These are phyloP conservation scores for Piper betle DNA, from an alignment of 164 flowering plant species.

Conservation along the genomic window DNA sequence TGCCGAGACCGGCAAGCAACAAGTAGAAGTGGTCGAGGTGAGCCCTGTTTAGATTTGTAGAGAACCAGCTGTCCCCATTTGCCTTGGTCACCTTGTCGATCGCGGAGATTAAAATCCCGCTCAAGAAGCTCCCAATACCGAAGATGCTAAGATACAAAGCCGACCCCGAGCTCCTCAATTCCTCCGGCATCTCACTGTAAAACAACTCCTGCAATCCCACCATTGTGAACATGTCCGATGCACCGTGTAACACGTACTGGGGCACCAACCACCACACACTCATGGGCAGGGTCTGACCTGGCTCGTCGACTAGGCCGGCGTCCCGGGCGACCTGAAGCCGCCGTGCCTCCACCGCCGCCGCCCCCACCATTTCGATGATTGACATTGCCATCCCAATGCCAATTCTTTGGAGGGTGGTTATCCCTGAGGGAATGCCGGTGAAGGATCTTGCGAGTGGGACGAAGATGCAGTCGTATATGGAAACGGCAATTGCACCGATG, in stretches of 20 bases:
- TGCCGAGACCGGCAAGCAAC: too few species aligned
- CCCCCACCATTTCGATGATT: slow-evolving; percentile 6
- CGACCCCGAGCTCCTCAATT: not conserved
- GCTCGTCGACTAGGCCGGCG: not conserved
- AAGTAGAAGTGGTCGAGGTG: too few species aligned
- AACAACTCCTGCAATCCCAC: not conserved
- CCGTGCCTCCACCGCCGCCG: slow-evolving; percentile 4
- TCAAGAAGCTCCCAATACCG: not conserved
- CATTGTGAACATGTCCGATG: not conserved
- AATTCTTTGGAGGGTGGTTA: too few species aligned
- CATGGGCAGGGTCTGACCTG: not conserved
- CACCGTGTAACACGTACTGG: not conserved
- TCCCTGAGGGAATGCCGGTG: slow-evolving; percentile 2
- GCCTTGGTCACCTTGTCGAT: not conserved
- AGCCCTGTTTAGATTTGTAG: not conserved
- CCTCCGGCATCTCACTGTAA: too few species aligned
- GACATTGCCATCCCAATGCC: slow-evolving; percentile 3
- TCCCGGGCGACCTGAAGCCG: not conserved
- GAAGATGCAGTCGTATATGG: slow-evolving; percentile 3
- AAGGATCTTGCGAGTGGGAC: slow-evolving; percentile 1
- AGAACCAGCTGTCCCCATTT: not conserved
- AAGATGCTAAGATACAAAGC: not conserved
- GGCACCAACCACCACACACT: too few species aligned
- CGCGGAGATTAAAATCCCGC: not conserved
- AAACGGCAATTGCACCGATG: not conserved